Evolutionary conservation across 805 yeast species (phyloP).

Genomic region (Candida pini): DNA sequence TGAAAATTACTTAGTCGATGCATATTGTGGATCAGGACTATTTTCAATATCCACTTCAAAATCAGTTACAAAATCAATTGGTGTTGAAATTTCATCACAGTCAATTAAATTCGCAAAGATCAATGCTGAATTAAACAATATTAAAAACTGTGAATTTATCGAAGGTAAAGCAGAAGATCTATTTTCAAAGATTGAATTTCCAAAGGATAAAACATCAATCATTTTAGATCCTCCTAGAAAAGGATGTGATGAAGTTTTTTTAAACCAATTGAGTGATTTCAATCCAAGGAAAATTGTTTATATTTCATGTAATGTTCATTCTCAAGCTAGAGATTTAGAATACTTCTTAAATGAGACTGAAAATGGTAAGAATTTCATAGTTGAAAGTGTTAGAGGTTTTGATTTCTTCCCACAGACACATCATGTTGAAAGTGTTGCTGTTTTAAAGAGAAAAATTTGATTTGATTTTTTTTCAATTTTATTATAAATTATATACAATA

Average conservation of each 20-base stretch:
- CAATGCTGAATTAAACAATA: conserved; percentile 72
- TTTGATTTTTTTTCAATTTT: not conserved
- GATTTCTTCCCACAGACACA: conserved; percentile 80
- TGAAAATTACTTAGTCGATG: conserved; percentile 29
- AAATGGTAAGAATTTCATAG: conserved; percentile 55
- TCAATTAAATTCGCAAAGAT: conserved; percentile 81
- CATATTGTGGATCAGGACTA: conserved; percentile 46
- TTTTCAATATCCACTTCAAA: conserved; percentile 82
- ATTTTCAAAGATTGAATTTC: conserved; percentile 72
- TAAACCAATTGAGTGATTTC: conserved; percentile 79
- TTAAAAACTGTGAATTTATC: conserved; percentile 75
- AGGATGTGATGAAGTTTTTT: conserved; percentile 87
- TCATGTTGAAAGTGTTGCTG: conserved; percentile 52
- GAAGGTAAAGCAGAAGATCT: conserved; percentile 91
- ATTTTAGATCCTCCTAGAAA: conserved; percentile 96
- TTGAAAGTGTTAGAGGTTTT: conserved; percentile 87
- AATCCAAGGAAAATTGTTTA: conserved; percentile 86
- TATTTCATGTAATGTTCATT: conserved; percentile 94
- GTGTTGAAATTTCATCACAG: conserved; percentile 91
- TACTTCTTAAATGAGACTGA: conserved; percentile 67
- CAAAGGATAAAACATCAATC: conserved; percentile 73
- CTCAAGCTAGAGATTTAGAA: conserved; percentile 92
- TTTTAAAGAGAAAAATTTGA: conserved; percentile 25
- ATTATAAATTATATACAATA: not conserved
- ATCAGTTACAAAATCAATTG: conserved; percentile 79